Base-by-base conservation (phyloP, 169 alveolate genomes). In the Eimeria tenella region DNA sequence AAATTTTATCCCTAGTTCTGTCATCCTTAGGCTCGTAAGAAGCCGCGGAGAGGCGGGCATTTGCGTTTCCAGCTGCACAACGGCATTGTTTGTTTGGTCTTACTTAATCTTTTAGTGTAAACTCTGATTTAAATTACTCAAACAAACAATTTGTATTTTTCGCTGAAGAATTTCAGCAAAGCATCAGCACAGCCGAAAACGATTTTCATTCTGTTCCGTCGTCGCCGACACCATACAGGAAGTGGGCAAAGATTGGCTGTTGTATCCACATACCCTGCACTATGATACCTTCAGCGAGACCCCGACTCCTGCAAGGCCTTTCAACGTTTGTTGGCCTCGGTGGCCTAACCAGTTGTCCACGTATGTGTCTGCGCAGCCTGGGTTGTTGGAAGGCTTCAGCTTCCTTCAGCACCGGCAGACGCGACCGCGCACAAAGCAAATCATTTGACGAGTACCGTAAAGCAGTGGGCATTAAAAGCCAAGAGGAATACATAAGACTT, bases 401-500 rank as follows among this genome's bases (percentile, higher is more conserved):
- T 0, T 71, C 56, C 4, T 71, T 71, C 56, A 71, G 58, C 56
- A 9, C 82, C 4, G 21, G 11, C 5, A 6, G 58, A 7, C 19
- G 56, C 4, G 4, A n/a, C 15, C 55, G 56, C 7, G 4, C 11
- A 3, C 11, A 23, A n/a, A 56, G 56, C 56, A 81, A 81, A 56
- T 15, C 89, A 8, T 56, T 81, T 25, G 89, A 81, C 7, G 89
- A 81, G 5, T 90, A 90, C 31, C 79, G 90, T n/a, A 65, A 68
- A 9, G 19, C 87, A 15, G 50, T 50, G 9, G 84, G 74, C 6
- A 53, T 82, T 21, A 81, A 21, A 13, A 63, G 53, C 19, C 73
- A 63, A 13, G 89, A 74, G 23, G 94, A 84, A 49, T 95, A 68
- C 90, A 94, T 97, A 68, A 93, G 96, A 71, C 65, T 94, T 42